Percentiles rank a stretch among this genome's conserved stretches.
phyloP scores from a whole-genome alignment of 345 rosid genomes.

The Theobroma cacao region DNA sequence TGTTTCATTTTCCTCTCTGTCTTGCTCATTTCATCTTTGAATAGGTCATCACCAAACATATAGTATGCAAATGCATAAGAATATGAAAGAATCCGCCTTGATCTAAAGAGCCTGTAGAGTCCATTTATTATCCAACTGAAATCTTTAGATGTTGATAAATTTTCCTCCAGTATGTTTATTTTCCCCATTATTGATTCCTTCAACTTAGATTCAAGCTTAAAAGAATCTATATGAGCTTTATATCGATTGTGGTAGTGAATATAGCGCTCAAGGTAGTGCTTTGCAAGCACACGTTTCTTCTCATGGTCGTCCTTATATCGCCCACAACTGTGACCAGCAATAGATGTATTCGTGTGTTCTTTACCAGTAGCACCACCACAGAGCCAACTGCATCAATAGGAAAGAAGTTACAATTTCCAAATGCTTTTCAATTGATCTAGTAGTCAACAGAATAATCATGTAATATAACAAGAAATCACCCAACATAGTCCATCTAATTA shows the following conservation, averaged over 20 bases:
- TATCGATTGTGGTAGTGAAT: slow-evolving; percentile 52
- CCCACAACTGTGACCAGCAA: slow-evolving; percentile 55
- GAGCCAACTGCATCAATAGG: slow-evolving; percentile 50
- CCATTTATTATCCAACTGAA: slow-evolving; percentile 56
- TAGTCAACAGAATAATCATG: not conserved
- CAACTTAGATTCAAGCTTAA: slow-evolving; percentile 47
- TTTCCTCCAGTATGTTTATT: slow-evolving; percentile 34
- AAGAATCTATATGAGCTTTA: slow-evolving; percentile 57
- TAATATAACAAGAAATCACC: not conserved
- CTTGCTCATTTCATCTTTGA: slow-evolving; percentile 36
- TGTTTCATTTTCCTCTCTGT: slow-evolving; percentile 39
- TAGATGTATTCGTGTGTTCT: slow-evolving; percentile 37
- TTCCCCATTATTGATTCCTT: slow-evolving; percentile 30
- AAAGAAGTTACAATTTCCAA: not conserved
- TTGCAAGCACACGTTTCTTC: slow-evolving; percentile 37
- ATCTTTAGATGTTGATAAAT: slow-evolving; percentile 39
- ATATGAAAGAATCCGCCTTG: slow-evolving; percentile 47
- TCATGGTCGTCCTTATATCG: slow-evolving; percentile 39
- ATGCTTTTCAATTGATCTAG: not conserved
- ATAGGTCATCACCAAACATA: slow-evolving; percentile 52
- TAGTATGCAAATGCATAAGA: slow-evolving; percentile 60
- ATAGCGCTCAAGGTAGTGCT: slow-evolving; percentile 41
- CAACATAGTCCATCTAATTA: not conserved
- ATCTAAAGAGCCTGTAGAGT: slow-evolving; percentile 43
- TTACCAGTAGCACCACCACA: slow-evolving; percentile 65